Percentiles rank a stretch among this genome's conserved stretches.
These are phyloP conservation scores for Euptelea pleiosperma DNA, from an alignment of 164 flowering plant genomes.

Conservation along the genomic window DNA sequence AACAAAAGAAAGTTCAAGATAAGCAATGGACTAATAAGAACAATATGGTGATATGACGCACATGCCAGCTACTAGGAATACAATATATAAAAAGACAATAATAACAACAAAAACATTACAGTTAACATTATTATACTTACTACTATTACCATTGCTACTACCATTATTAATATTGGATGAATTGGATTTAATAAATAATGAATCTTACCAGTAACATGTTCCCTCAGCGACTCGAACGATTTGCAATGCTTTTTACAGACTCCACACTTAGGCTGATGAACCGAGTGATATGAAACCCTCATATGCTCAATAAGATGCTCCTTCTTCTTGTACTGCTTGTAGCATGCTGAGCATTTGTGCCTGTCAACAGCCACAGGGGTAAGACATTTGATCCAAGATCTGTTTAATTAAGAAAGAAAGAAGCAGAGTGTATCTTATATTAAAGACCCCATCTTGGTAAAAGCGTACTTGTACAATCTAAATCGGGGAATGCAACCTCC, in stretches of 20 bases:
- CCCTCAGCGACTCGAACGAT: conserved; percentile 66
- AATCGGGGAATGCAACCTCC: too few relatives aligned
- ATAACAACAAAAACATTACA: not conserved
- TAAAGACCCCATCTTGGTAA: not conserved
- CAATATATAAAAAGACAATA: too few relatives aligned
- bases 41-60: not conserved
- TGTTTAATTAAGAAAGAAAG: not conserved
- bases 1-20: not conserved
- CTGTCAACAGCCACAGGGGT: conserved; percentile 29
- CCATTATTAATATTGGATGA: too few relatives aligned
- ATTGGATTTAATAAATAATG: not conserved
- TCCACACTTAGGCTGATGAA: conserved; percentile 70
- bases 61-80: too few relatives aligned
- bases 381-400: not conserved
- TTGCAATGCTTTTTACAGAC: conserved; percentile 64
- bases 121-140: too few relatives aligned
- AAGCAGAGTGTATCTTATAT: too few relatives aligned
- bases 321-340: conserved; percentile 66
- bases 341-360: conserved; percentile 74
- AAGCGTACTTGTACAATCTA: not conserved
- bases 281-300: conserved; percentile 61
- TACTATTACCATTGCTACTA: too few relatives aligned
- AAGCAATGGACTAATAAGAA: not conserved
- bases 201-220: conserved; percentile 52
- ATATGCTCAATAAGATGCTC: conserved; percentile 73